phyloP scores from a whole-genome alignment of 1,284 basidiomycete species.

The Cutaneotrichosporon spelunceum region DNA sequence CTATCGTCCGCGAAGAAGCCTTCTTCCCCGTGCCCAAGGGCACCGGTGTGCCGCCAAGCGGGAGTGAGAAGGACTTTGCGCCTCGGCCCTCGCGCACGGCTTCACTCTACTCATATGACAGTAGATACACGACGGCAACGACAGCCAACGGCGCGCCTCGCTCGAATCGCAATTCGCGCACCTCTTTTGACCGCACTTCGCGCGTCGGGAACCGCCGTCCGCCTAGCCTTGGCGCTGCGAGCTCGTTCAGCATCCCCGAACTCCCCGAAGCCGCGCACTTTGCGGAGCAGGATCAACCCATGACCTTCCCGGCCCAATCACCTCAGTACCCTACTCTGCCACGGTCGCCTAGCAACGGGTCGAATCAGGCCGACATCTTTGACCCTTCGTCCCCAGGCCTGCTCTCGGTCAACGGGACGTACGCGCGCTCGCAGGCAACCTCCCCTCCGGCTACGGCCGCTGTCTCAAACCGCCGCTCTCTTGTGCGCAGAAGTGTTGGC shows the following conservation, averaged over 20 bases:
- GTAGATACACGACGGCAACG: background rate
- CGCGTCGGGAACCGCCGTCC: background rate
- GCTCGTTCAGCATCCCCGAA: background rate
- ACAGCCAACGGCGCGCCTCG: background rate
- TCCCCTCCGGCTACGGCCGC: background rate
- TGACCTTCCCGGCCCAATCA: background rate
- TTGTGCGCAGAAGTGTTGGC: background rate
- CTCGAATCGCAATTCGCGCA: background rate
- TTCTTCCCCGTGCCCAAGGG: conserved; percentile 1
- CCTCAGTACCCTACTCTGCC: background rate
- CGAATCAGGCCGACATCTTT: background rate
- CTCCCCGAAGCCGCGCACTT: background rate
- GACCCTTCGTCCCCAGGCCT: background rate
- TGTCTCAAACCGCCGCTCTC: background rate
- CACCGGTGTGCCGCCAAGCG: background rate
- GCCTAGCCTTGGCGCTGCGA: background rate
- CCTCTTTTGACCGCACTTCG: background rate
- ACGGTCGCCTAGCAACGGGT: background rate
- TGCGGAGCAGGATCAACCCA: background rate
- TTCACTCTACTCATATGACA: conserved; percentile 2
- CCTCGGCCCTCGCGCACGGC: background rate
- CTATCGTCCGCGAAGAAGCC: background rate
- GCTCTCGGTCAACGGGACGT: background rate
- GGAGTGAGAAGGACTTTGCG: background rate
- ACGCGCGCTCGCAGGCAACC: background rate